Base-by-base conservation (phyloP, 2,329 filamentous ascomycete genomes). In the Trichoderma sp. region DNA sequence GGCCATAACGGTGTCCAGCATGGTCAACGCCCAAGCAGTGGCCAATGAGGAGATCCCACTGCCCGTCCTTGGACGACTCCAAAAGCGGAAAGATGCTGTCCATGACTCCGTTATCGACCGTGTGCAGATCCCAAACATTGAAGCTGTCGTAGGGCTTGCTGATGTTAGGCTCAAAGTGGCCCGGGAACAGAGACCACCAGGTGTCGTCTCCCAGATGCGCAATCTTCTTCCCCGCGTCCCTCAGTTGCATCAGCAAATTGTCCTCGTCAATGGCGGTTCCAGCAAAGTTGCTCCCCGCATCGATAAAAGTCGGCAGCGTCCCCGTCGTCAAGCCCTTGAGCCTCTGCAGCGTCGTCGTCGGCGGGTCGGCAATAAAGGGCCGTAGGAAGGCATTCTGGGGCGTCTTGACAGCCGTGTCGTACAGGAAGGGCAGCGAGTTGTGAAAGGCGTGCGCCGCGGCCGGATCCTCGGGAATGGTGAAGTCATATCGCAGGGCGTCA, bases 151-250 rank as follows among this genome's bases (percentile, higher is more conserved):
- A 99, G 0, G 96, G 89, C 74, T 86, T 88, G 73, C 94, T 97
- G 68, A 97, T 88, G 68, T 95, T 91, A 10, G 89, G 83, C 78
- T 97, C 90, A 75, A 99, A 99, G 79, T 96, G 94, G n/a, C 86
- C 92, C 0, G 96, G 96, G 77, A 98, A 99, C 18, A 99, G 83
- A 54, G 93, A 87, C 73, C 94, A 92, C 96, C 96, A 99, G 5
- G 96, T 99, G 80, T 99, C 95, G 78, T 99, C 96, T n/a, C 96
- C 96, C 46, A 99, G 83, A 76, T 99, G 96, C 6, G 94, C 96
- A 73, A 99, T 88, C 72, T 87, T 92, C 83, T 93, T 81, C 79
- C 87, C 76, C 81, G 89, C 80, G 82, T 91, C 77, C 79, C 84
- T 77, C 82, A 91, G 78, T 79, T 97, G 79, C 85, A 89, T 81